These are phyloP conservation scores for Boechera divaricarpa DNA, from an alignment of 345 rosid species.

Conservation along the genomic window DNA sequence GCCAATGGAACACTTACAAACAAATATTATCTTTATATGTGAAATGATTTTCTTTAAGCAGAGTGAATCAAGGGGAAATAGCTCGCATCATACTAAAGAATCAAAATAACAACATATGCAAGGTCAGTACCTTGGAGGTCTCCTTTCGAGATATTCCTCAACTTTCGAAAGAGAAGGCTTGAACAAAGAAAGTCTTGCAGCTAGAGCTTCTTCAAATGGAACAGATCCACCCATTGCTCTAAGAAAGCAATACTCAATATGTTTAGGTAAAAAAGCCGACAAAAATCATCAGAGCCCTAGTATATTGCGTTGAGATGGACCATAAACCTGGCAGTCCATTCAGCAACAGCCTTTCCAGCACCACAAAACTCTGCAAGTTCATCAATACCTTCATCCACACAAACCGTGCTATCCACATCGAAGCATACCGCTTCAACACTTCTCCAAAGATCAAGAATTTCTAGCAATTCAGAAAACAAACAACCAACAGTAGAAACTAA, in stretches of 20 bases:
- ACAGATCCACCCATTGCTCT: constrained; percentile 98
- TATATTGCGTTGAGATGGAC: not conserved
- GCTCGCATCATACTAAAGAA: constrained; percentile 16
- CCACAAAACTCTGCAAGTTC: constrained; percentile 99
- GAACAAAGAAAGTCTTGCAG: constrained; percentile 87
- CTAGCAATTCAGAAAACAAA: constrained; percentile 50
- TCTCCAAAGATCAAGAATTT: constrained; percentile 78
- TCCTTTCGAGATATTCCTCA: constrained; percentile 73
- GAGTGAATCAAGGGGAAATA: constrained; percentile 17
- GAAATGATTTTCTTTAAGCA: not conserved
- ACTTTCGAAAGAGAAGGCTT: constrained; percentile 81
- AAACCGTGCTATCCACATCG: constrained; percentile 99
- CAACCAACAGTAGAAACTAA: constrained; percentile 36
- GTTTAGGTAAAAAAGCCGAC: constrained; percentile 11
- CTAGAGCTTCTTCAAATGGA: constrained; percentile 93
- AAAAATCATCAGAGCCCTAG: constrained; percentile 21
- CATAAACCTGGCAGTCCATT: constrained; percentile 91
- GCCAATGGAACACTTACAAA: constrained; percentile 2
- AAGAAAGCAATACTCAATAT: constrained; percentile 28
- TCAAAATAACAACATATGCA: not conserved
- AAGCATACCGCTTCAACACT: constrained; percentile 84
- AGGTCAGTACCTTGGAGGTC: constrained; percentile 73
- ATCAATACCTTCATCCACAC: constrained; percentile 94
- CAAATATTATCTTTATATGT: not conserved
- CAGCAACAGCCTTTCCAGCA: constrained; percentile 95